A percentile compares a stretch with the other conserved stretches of the same genome.
phyloP scores from a whole-genome alignment of 2,329 filamentous ascomycete species.

The Colletotrichum theobromicola region DNA sequence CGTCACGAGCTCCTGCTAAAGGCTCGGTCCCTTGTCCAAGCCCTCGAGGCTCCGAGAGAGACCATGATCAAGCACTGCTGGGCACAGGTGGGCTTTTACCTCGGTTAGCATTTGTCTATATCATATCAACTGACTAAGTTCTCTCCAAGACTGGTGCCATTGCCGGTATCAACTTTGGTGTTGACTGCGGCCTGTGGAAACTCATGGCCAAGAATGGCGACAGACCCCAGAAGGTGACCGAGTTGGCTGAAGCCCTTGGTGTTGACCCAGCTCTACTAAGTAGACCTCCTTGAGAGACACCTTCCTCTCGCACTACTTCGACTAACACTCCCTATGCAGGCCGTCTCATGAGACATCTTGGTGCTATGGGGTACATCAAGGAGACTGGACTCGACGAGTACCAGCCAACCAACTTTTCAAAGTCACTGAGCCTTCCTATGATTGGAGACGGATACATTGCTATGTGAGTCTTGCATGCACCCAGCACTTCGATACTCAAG shows the following conservation, averaged over 20 bases:
- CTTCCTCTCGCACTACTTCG: fast-evolving
- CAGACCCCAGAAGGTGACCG: constrained; percentile 31
- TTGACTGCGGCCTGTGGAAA: constrained; percentile 40
- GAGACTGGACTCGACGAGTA: constrained; percentile 41
- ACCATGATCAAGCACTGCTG: constrained; percentile 52
- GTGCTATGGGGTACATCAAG: constrained; percentile 42
- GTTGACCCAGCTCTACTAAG: constrained; percentile 25
- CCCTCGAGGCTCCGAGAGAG: constrained; percentile 51
- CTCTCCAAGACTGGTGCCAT: constrained; percentile 25
- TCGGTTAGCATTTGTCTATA: not conserved
- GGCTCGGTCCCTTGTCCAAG: constrained; percentile 34
- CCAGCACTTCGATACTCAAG: fast-evolving
- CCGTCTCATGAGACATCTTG: constrained; percentile 41
- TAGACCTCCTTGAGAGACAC: not conserved
- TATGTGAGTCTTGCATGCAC: constrained; percentile 24
- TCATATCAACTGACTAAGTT: not conserved
- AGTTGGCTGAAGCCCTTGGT: constrained; percentile 32
- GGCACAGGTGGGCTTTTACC: constrained; percentile 38
- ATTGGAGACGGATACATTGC: constrained; percentile 39
- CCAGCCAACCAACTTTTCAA: constrained; percentile 41
- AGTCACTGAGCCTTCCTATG: constrained; percentile 35
- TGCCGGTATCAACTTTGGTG: constrained; percentile 32
- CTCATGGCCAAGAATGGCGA: constrained; percentile 33
- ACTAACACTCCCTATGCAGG: not conserved
- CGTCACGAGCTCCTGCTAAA: constrained; percentile 36